phyloP scores from a whole-genome alignment of 805 yeast species.

The Hanseniaspora nectarophila region DNA sequence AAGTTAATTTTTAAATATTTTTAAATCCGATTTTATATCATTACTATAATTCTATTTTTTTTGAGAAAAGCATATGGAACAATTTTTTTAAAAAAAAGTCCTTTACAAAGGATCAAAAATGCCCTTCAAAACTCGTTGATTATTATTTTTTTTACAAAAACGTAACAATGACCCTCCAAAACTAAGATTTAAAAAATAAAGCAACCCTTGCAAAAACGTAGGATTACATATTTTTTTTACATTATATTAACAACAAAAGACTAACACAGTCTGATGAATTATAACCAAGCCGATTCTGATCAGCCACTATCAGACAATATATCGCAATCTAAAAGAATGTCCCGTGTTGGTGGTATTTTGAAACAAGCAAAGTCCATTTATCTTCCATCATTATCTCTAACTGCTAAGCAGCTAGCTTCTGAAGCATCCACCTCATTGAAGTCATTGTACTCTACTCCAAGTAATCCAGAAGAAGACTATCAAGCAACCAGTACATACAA shows the following conservation, averaged over 20 bases:
- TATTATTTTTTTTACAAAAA: too few relatives aligned
- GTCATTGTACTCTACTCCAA: background rate
- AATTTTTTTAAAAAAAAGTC: too few relatives aligned
- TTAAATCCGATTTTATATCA: too few relatives aligned
- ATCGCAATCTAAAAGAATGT: conserved; percentile 28
- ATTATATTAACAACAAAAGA: background rate
- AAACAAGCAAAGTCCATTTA: conserved; percentile 46
- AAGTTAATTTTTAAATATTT: background rate
- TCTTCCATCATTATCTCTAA: conserved; percentile 40
- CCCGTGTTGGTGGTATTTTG: conserved; percentile 39
- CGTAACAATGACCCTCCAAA: too few relatives aligned
- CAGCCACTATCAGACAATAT: background rate
- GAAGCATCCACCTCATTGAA: conserved; percentile 30
- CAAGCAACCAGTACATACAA: conserved; percentile 4
- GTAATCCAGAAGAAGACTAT: conserved; percentile 1
- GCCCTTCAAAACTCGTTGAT: too few relatives aligned
- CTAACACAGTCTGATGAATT: background rate
- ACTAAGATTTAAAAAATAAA: too few relatives aligned
- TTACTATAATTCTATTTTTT: too few relatives aligned
- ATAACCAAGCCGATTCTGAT: background rate
- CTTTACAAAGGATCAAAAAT: too few relatives aligned
- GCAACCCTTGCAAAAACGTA: background rate
- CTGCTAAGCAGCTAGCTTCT: conserved; percentile 38
- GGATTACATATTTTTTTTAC: too few relatives aligned
- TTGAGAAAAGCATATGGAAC: too few relatives aligned